A percentile compares a stretch with the other conserved stretches of the same genome.
Conservation (phyloP, 139 green algal species). For the Zygnema circumcarinatum region DNA sequence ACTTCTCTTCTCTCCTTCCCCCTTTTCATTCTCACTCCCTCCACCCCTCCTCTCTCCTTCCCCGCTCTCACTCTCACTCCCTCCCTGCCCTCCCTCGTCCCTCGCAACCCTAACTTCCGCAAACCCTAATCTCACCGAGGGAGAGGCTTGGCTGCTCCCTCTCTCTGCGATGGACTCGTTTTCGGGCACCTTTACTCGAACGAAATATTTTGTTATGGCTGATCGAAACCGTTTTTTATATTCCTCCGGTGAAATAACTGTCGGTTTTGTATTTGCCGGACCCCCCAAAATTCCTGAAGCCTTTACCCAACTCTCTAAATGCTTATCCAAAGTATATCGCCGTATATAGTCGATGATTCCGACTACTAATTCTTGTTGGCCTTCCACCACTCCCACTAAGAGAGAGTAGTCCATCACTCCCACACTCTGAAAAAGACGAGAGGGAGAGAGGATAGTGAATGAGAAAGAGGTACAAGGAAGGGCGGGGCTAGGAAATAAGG, state of each 20-base stretch:
- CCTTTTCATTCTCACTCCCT: too few relatives aligned
- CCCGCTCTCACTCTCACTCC: too few relatives aligned
- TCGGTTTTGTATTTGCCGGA: slow-evolving; percentile 76
- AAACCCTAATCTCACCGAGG: too few relatives aligned
- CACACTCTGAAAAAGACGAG: neutral
- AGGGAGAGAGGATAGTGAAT: neutral
- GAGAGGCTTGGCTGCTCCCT: too few relatives aligned
- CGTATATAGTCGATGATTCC: slow-evolving; percentile 96
- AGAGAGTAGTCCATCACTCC: slow-evolving; percentile 98
- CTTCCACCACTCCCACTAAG: slow-evolving; percentile 81
- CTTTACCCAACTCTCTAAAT: slow-evolving; percentile 98
- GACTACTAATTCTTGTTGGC: slow-evolving; percentile 70
- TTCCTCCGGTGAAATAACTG: slow-evolving; percentile 91
- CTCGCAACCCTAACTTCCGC: too few relatives aligned
- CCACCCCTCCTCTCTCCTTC: too few relatives aligned
- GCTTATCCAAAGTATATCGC: slow-evolving; percentile 96
- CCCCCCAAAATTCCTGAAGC: slow-evolving; percentile 81
- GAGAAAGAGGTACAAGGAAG: neutral
- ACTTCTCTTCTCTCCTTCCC: too few relatives aligned
- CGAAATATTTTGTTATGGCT: slow-evolving; percentile 64
- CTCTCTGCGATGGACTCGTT: neutral
- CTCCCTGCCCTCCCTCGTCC: too few relatives aligned
- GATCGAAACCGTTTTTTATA: slow-evolving; percentile 88
- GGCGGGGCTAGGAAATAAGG: too few relatives aligned
- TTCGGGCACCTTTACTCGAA: neutral